phyloP scores from a whole-genome alignment of 116 monocot species.

The Cymodocea nodosa region DNA sequence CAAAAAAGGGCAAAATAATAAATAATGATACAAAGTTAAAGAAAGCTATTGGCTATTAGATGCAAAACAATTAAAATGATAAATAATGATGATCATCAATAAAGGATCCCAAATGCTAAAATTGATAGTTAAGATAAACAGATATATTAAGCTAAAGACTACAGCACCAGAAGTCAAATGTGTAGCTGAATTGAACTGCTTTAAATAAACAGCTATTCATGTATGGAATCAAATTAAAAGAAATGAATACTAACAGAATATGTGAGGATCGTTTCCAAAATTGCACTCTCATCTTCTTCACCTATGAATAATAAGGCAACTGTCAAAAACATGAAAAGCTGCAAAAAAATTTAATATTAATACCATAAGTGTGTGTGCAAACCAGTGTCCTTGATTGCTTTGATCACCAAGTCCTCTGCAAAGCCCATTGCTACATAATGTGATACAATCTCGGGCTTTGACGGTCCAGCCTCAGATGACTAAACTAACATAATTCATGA shows the following conservation, averaged over 20 bases:
- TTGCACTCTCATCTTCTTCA: constrained; percentile 8
- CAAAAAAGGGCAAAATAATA: too few relatives aligned
- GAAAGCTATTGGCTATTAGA: too few relatives aligned
- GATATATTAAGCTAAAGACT: too few relatives aligned
- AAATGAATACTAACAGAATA: constrained; percentile 6
- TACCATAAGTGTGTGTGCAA: not conserved
- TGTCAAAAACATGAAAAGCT: not conserved
- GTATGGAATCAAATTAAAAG: too few relatives aligned
- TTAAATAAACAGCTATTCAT: too few relatives aligned
- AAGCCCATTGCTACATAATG: constrained; percentile 64
- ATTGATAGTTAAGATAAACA: too few relatives aligned
- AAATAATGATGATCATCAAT: too few relatives aligned
- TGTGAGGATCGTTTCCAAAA: constrained; percentile 6
- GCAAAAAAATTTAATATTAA: not conserved
- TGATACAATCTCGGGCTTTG: constrained; percentile 19
- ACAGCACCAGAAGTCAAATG: too few relatives aligned
- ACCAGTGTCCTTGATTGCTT: constrained; percentile 53
- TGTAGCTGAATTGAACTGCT: too few relatives aligned
- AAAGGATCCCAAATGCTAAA: too few relatives aligned
- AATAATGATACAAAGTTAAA: too few relatives aligned
- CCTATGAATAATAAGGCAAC: not conserved
- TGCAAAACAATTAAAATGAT: too few relatives aligned
- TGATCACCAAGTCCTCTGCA: constrained; percentile 33
- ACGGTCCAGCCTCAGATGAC: constrained; percentile 27
- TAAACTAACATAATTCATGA: not conserved